A percentile compares a stretch with the other conserved stretches of the same genome.
Conservation (phyloP, 306 rosid species). For the Gynostemma pentaphyllum region DNA sequence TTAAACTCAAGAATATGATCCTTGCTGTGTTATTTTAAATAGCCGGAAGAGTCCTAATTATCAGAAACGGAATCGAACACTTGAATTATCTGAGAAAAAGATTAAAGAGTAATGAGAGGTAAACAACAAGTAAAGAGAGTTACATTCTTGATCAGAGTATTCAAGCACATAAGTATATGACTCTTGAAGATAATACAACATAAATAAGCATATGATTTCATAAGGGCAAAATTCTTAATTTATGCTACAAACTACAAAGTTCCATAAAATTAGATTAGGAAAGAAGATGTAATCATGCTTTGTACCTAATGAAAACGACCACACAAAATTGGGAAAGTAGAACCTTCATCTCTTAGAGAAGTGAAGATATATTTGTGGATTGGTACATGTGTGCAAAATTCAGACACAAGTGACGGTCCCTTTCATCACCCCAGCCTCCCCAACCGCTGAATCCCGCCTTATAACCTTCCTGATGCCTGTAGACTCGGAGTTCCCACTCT, state of each 20-base stretch:
- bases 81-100: neutral
- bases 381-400: slow-evolving; percentile 65
- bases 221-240: neutral
- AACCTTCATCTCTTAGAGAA: neutral
- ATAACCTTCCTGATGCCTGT: slow-evolving; percentile 64
- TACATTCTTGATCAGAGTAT: neutral
- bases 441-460: slow-evolving; percentile 89
- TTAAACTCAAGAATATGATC: neutral
- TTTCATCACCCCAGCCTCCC: slow-evolving; percentile 98
- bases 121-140: too few relatives aligned
- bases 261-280: neutral
- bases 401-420: slow-evolving; percentile 73
- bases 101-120: neutral
- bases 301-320: neutral
- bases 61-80: neutral
- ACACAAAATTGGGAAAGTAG: neutral
- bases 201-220: neutral
- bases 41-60: neutral
- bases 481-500: slow-evolving; percentile 58
- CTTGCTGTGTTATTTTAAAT: neutral
- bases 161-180: neutral
- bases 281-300: too few relatives aligned
- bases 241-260: too few relatives aligned
- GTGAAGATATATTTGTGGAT: too few relatives aligned
- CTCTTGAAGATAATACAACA: neutral